Conservation (phyloP, 805 yeast genomes). For the Clavispora santaluciae region DNA sequence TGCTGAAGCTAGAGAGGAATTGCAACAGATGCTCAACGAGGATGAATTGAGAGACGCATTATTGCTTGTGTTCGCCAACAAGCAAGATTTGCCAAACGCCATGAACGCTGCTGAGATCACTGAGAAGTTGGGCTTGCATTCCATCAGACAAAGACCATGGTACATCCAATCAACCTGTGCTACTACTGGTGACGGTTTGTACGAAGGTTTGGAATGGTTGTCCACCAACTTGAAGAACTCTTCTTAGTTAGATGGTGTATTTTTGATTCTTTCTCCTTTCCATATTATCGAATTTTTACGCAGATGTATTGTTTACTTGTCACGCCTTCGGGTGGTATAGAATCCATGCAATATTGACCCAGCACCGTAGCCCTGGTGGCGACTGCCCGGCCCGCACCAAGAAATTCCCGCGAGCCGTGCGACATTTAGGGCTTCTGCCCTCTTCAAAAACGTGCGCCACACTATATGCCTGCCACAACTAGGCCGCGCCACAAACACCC, state of each 20-base stretch:
- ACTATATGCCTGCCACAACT: not conserved
- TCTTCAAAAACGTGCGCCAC: constrained; percentile 2
- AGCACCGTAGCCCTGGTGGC: not conserved
- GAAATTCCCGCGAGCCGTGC: not conserved
- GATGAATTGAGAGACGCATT: constrained; percentile 97
- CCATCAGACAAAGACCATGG: constrained; percentile 99
- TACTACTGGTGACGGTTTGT: constrained; percentile 91
- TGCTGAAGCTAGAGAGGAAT: constrained; percentile 95
- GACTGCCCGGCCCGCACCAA: not conserved
- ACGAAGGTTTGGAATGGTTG: constrained; percentile 26
- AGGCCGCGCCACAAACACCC: not conserved
- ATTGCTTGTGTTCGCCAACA: constrained; percentile 93
- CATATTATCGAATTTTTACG: constrained; percentile 1
- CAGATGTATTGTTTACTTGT: constrained; percentile 3
- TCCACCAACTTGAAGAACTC: constrained; percentile 22
- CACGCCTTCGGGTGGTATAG: constrained; percentile 3
- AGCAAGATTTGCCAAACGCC: constrained; percentile 98
- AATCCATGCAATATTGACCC: constrained; percentile 6
- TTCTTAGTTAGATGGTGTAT: not conserved
- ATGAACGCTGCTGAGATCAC: constrained; percentile 99
- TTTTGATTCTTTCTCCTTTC: not conserved
- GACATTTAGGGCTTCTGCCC: constrained; percentile 13
- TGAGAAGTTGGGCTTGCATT: constrained; percentile 93
- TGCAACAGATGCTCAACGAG: constrained; percentile 97
- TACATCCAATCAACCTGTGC: constrained; percentile 99